Conservation (phyloP, 2,329 filamentous ascomycete species). For the Anthostomella pinea region DNA sequence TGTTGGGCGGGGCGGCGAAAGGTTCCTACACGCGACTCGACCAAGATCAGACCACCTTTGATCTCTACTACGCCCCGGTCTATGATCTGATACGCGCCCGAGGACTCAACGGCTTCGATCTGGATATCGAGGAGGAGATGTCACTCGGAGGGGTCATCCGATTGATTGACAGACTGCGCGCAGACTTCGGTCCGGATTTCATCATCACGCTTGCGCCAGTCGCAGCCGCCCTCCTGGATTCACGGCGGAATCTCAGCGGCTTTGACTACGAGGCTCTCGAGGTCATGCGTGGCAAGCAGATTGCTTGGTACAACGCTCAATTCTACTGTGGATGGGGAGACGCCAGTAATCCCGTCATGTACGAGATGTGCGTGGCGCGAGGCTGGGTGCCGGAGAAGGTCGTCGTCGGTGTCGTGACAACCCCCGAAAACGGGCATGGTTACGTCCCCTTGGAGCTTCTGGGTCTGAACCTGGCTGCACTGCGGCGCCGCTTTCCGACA, state of each 20-base stretch:
- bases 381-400: constrained; percentile 69
- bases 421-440: constrained; percentile 65
- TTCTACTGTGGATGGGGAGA: constrained; percentile 85
- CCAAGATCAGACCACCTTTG: constrained; percentile 52
- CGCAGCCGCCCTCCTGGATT: constrained; percentile 64
- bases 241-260: constrained; percentile 66
- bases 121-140: constrained; percentile 74
- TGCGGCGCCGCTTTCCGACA: constrained; percentile 56
- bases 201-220: constrained; percentile 77
- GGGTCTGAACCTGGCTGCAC: constrained; percentile 51
- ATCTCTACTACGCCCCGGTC: constrained; percentile 67
- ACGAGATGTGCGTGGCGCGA: constrained; percentile 43
- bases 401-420: constrained; percentile 73
- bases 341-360: constrained; percentile 49
- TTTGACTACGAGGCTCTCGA: constrained; percentile 74
- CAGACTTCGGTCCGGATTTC: constrained; percentile 65
- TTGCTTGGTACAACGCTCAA: constrained; percentile 79
- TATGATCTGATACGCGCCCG: constrained; percentile 56
- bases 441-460: constrained; percentile 60
- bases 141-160: constrained; percentile 60
- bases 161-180: constrained; percentile 61
- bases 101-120: constrained; percentile 63
- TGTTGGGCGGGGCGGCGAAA: constrained; percentile 76
- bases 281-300: constrained; percentile 56
- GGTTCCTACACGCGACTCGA: constrained; percentile 63